Conservation (phyloP, 202 grass and related monocot species). For the Panicum hallii region DNA sequence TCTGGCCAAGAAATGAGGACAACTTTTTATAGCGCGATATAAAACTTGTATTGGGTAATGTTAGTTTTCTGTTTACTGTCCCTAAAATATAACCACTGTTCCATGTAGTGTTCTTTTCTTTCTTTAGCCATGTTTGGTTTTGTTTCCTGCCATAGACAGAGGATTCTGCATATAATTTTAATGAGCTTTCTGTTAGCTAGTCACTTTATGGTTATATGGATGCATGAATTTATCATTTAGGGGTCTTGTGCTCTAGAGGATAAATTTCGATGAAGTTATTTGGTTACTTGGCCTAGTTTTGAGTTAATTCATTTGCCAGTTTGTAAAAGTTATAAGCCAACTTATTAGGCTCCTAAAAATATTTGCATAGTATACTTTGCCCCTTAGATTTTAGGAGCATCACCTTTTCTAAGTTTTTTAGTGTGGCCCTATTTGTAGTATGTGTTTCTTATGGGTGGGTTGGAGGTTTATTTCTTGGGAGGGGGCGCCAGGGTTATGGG, state of each 20-base stretch:
- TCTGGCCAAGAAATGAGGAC: conserved; percentile 9
- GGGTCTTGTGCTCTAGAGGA: not conserved
- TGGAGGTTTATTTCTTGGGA: not conserved
- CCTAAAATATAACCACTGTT: not conserved
- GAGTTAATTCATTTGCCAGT: not conserved
- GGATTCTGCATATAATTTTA: conserved; percentile 20
- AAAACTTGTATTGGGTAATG: conserved; percentile 38
- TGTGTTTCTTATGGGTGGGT: not conserved
- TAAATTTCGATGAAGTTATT: not conserved
- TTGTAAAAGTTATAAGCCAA: not conserved
- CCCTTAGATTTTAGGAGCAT: not conserved
- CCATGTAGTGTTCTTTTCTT: not conserved
- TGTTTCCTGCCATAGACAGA: not conserved
- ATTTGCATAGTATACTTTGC: not conserved
- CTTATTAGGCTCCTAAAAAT: not conserved
- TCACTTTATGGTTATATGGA: not conserved
- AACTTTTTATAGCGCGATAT: conserved; percentile 11
- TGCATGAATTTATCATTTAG: not conserved
- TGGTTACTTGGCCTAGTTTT: not conserved
- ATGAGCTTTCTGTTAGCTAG: not conserved
- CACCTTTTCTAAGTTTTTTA: not conserved
- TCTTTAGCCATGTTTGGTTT: not conserved
- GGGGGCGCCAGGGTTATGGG: not conserved
- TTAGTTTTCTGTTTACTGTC: conserved; percentile 36
- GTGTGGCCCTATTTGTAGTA: not conserved